A percentile compares a stretch with the other conserved stretches of the same genome.
phyloP scores from a whole-genome alignment of 2,329 filamentous ascomycete species.

The Curvularia hawaiiensis region DNA sequence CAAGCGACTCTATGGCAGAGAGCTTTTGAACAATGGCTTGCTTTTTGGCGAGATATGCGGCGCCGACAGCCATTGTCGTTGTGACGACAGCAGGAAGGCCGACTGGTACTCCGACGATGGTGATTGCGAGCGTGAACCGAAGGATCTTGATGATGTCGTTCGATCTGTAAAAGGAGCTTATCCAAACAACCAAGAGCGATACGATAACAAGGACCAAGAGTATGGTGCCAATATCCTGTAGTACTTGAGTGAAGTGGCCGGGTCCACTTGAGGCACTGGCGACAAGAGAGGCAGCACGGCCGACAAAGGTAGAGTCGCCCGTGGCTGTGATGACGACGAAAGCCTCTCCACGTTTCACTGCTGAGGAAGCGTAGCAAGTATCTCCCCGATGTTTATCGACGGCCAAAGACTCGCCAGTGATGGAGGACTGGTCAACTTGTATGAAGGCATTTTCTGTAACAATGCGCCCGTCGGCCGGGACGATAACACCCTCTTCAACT shows the following conservation, averaged over 20 bases:
- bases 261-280: conserved; percentile 73
- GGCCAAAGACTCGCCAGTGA: conserved; percentile 89
- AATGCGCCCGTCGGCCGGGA: conserved; percentile 85
- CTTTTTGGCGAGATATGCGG: conserved; percentile 89
- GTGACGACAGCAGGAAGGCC: conserved; percentile 93
- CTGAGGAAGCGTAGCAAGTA: conserved; percentile 81
- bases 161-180: conserved; percentile 86
- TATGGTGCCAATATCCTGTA: conserved; percentile 84
- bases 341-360: conserved; percentile 88
- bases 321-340: conserved; percentile 82
- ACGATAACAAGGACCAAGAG: conserved; percentile 80
- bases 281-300: conserved; percentile 84
- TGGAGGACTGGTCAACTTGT: conserved; percentile 89
- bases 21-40: conserved; percentile 93
- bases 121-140: conserved; percentile 84
- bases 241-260: conserved; percentile 90
- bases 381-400: conserved; percentile 87
- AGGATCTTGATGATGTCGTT: conserved; percentile 80
- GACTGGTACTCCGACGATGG: conserved; percentile 89
- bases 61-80: conserved; percentile 93
- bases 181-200: conserved; percentile 82
- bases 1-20: conserved; percentile 87
- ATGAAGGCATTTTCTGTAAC: conserved; percentile 83
- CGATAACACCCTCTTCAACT: conserved; percentile 89
- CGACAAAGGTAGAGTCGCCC: conserved; percentile 89